Evolutionary conservation across 202 grass and related monocot genomes (phyloP).

Genomic region (Setaria italica): DNA sequence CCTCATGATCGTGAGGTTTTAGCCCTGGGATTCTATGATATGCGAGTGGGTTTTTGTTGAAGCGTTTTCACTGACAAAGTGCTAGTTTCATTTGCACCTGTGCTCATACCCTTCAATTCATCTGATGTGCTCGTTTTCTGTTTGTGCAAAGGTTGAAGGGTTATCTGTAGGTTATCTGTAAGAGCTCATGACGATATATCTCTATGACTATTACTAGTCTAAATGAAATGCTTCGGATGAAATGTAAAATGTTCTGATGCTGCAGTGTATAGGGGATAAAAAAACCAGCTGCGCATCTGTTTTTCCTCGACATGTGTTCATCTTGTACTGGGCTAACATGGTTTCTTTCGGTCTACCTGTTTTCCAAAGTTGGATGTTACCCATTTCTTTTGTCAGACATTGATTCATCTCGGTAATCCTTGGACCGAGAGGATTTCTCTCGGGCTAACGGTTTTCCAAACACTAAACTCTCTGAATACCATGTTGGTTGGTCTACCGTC

Average conservation of each 20-base stretch:
- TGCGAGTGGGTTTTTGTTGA: background rate
- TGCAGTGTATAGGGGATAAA: background rate
- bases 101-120: background rate
- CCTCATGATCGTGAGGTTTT: background rate
- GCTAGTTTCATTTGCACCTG: background rate
- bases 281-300: no score
- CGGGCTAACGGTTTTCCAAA: background rate
- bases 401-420: background rate
- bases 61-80: background rate
- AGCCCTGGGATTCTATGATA: background rate
- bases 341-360: no score
- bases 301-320: background rate
- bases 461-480: conserved; percentile 10
- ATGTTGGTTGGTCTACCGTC: conserved; percentile 27
- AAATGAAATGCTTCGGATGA: background rate
- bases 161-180: background rate
- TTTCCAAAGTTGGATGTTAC: background rate
- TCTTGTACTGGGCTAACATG: background rate
- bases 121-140: background rate
- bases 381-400: background rate
- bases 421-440: background rate
- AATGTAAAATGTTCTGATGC: background rate
- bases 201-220: background rate
- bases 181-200: background rate
- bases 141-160: background rate